These are phyloP conservation scores for Aspergillus mulundensis DNA, from an alignment of 495 filamentous ascomycete genomes.

Conservation along the genomic window DNA sequence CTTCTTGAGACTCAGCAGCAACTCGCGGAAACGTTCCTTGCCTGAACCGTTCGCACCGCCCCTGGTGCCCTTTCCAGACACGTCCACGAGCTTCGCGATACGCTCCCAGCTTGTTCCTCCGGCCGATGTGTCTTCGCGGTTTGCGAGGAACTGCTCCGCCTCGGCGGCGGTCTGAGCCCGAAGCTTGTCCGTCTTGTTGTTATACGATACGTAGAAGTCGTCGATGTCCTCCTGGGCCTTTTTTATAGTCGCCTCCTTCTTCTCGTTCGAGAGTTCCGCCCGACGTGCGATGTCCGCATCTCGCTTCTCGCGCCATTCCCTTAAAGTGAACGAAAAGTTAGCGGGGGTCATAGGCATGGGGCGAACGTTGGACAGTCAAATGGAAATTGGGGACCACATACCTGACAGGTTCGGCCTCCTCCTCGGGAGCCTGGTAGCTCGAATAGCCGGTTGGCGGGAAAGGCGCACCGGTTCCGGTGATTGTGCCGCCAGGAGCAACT, in stretches of 20 bases:
- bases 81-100: constrained; percentile 92
- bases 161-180: constrained; percentile 80
- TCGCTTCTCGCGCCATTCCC: constrained; percentile 87
- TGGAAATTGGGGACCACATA: constrained; percentile 22
- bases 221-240: constrained; percentile 88
- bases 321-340: constrained; percentile 18
- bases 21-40: constrained; percentile 91
- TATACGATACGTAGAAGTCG: constrained; percentile 99
- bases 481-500: constrained; percentile 81
- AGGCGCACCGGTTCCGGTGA: constrained; percentile 78
- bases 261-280: constrained; percentile 67
- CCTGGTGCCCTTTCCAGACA: constrained; percentile 86
- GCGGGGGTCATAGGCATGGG: not conserved
- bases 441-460: constrained; percentile 56
- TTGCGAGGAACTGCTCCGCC: constrained; percentile 89
- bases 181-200: constrained; percentile 89
- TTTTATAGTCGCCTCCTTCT: constrained; percentile 76
- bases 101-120: constrained; percentile 98
- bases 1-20: constrained; percentile 83
- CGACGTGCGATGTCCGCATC: constrained; percentile 72
- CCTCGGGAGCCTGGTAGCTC: constrained; percentile 52
- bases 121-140: constrained; percentile 82
- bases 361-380: not conserved
- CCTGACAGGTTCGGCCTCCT: constrained; percentile 84
- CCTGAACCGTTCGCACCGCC: constrained; percentile 82